phyloP scores from a whole-genome alignment of 1,284 basidiomycete genomes.

The Tilletia setariae region DNA sequence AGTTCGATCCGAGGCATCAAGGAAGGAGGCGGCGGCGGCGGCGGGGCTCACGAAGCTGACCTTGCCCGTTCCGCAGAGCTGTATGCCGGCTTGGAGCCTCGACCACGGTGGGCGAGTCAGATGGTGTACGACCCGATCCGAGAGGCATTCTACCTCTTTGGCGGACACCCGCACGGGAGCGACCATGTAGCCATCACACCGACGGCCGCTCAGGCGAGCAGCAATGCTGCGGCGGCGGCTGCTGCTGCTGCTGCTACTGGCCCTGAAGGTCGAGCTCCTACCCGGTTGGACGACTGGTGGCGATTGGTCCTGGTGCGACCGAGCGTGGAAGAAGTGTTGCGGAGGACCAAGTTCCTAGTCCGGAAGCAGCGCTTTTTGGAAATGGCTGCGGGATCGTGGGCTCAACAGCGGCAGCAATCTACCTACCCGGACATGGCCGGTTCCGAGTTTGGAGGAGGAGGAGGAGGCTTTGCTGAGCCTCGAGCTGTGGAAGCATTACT shows the following conservation, averaged over 20 bases:
- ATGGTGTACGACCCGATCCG: constrained; percentile 51
- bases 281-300: constrained; percentile 53
- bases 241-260: background rate
- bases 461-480: constrained; percentile 15
- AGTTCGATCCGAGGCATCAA: too few relatives aligned
- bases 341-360: constrained; percentile 50
- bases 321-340: constrained; percentile 48
- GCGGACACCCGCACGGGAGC: constrained; percentile 49
- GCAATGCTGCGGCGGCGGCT: background rate
- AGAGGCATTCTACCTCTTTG: constrained; percentile 52
- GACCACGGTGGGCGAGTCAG: constrained; percentile 46
- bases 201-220: background rate
- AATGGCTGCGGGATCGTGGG: constrained; percentile 30
- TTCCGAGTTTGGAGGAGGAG: constrained; percentile 25
- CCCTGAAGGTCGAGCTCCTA: constrained; percentile 4
- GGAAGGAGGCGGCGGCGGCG: too few relatives aligned
- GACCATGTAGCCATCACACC: constrained; percentile 3
- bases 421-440: constrained; percentile 16
- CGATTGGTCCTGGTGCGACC: constrained; percentile 44
- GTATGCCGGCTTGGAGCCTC: constrained; percentile 27
- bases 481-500: constrained; percentile 49
- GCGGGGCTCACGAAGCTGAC: background rate
- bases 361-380: constrained; percentile 51
- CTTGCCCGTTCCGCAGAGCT: background rate
- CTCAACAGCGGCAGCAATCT: background rate